Evolutionary conservation across 371 early-diverging fungal species (phyloP).

Genomic region (Conidiobolus incongruus): DNA sequence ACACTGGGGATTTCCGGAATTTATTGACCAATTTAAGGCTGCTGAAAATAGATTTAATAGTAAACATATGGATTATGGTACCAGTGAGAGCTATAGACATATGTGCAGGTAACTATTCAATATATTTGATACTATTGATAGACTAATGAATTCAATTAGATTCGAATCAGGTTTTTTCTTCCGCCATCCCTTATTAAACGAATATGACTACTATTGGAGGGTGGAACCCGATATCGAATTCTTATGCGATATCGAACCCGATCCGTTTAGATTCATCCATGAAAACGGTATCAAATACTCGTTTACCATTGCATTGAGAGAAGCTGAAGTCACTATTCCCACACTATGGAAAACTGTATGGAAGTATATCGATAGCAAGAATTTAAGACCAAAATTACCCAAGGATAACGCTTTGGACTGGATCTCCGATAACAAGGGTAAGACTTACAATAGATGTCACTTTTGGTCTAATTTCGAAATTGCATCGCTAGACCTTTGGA

Average conservation of each 20-base stretch:
- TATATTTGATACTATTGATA: no score
- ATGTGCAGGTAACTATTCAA: no score
- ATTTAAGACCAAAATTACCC: constrained; percentile 7
- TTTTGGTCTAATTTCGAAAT: constrained; percentile 96
- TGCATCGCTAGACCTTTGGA: no score
- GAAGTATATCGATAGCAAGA: constrained; percentile 22
- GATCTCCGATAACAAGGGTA: constrained; percentile 4
- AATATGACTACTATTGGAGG: constrained; percentile 88
- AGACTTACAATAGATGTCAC: constrained; percentile 37
- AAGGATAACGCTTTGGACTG: constrained; percentile 5
- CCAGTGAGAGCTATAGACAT: constrained; percentile 61
- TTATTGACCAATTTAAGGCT: constrained; percentile 38
- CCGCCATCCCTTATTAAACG: constrained; percentile 48
- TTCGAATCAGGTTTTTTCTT: constrained; percentile 78
- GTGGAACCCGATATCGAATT: constrained; percentile 84
- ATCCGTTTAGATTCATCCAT: constrained; percentile 69
- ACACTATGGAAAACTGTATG: constrained; percentile 48
- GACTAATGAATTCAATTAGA: no score
- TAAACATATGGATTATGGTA: constrained; percentile 51
- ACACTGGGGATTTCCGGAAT: constrained; percentile 48
- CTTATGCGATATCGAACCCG: constrained; percentile 69
- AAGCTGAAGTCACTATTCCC: constrained; percentile 62
- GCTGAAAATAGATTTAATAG: constrained; percentile 24
- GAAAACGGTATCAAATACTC: constrained; percentile 56
- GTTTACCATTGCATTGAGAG: constrained; percentile 60